Evolutionary conservation across 2,329 filamentous ascomycete genomes (phyloP), one percentile per base, ranked within the genome.

Genomic region (Penicillium sp.): DNA sequence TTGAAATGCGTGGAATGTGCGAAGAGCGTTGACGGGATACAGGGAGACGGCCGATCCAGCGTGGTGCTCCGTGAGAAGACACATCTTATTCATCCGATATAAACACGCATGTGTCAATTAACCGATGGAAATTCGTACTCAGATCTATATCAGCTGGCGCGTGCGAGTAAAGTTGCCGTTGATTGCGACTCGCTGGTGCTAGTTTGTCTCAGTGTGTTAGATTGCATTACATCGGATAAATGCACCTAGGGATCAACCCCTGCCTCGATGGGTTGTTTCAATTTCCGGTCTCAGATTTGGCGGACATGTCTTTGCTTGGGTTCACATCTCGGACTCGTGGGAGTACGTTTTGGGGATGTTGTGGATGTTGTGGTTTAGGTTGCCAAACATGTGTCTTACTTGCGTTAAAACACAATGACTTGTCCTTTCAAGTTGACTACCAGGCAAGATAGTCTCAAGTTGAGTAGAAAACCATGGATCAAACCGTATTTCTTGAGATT

Each of bases 1-100:
- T 50, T 34, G 1, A 50, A 53, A 53, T 53, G 27, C 2, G 32
- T 35, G 14, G 45, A 50, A 49, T 53, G 45, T 49, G 26, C 41
- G 3, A 34, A 18, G n/a, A 26, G 45, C 45, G 30, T 42, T 23
- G 30, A 26, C 23, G 16, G 29, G 32, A 46, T 13, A 41, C 19
- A 27, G 14, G 39, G n/a, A 29, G 11, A 26, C 5, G 8, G 30
- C 34, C 11, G 45, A 51, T 38, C 14, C 44, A 32, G 18, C n/a
- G 29, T 8, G n/a, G 46, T 40, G 46, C 34, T 35, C 29, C 7
- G 16, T 46, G 52, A 50, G 23, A 23, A n/a, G 35, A 50, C 41
- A 19, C 29, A 13, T 39, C 30, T 47, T 14, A 39, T 29, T 5
- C 23, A 9, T 39, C 2, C 16, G 10, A 13, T 8, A 38, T 38